Conservation (phyloP, 1,284 basidiomycete species). For the Chondrostereum purpureum region DNA sequence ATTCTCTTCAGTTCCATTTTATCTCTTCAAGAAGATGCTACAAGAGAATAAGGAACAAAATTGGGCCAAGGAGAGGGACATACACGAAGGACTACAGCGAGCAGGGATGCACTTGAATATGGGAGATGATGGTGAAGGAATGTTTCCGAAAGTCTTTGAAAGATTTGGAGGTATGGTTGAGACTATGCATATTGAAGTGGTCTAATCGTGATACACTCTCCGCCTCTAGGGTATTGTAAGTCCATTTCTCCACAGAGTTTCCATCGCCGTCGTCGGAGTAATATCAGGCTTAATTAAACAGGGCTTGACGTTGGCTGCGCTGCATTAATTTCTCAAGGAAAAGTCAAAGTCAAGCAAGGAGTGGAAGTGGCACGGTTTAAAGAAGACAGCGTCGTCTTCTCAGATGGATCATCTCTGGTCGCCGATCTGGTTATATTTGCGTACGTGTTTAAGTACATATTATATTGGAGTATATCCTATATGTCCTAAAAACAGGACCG, state of each 20-base stretch:
- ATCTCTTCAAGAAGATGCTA: constrained; percentile 28
- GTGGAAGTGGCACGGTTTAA: constrained; percentile 22
- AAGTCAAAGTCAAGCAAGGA: constrained; percentile 23
- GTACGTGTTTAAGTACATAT: constrained; percentile 16
- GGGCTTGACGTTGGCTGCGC: constrained; percentile 37
- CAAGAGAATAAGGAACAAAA: constrained; percentile 22
- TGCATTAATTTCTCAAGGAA: constrained; percentile 21
- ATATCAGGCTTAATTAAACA: constrained; percentile 9
- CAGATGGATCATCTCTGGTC: constrained; percentile 23
- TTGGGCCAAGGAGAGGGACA: constrained; percentile 23
- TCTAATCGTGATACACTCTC: constrained; percentile 6
- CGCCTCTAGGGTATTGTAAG: constrained; percentile 24
- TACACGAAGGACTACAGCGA: constrained; percentile 28
- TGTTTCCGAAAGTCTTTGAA: constrained; percentile 20
- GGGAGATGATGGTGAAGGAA: constrained; percentile 23
- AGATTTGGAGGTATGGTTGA: constrained; percentile 22
- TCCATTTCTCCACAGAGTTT: background rate
- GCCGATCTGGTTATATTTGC: constrained; percentile 26
- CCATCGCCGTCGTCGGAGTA: constrained; percentile 1
- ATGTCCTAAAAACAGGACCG: constrained; percentile 20
- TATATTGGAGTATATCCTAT: background rate
- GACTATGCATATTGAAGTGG: background rate
- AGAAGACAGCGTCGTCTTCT: constrained; percentile 21
- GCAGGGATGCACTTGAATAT: constrained; percentile 32
- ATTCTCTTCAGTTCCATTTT: constrained; percentile 32